Base-by-base conservation (phyloP, 164 flowering plant genomes). In the Nelumbo lutea region DNA sequence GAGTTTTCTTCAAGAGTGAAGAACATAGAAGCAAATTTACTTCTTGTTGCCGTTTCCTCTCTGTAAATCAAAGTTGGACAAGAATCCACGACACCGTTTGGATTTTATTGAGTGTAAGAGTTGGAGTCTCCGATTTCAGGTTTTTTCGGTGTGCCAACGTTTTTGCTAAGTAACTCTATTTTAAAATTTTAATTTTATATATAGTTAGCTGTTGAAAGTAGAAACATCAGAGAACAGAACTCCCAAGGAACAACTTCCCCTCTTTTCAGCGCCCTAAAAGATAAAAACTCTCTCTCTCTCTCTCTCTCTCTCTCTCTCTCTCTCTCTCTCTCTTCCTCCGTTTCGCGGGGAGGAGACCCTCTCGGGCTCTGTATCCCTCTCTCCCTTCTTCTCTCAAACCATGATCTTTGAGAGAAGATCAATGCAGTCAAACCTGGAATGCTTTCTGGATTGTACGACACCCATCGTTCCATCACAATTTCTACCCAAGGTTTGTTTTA, bases 371-470 rank as follows among this genome's bases (percentile, higher is more conserved):
- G 63, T 70, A 63, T 57, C 68, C 47, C 66, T 61, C 70, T 74
- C 72, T 73, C 70, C 71, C 72, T 64, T 45, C 45, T 72, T 65
- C 15, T 70, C 46, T 52, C 60, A 59, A 70, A 75, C 38, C 67
- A 85, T 85, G 89, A 68, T 72, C 46, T 41, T 72, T 51, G 79
- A 81, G 48, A 80, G 73, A 74, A 80, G 77, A 62, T 66, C 83
- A 77, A 71, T 74, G 77, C 84, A 81, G 66, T 90, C 99, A 50
- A 95, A 95, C 80, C 88, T 95, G 3, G 87, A 83, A 15, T 75
- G 89, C 73, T 89, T 95, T 80, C 86, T 95, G 67, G 81, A 87
- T 68, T 87, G 87, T 79, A 87, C 89, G 9, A 95, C 99, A 3
- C 99, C 99, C 3, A 70, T 83, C n/a, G 86, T 83, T 15, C 87